A percentile compares a stretch with the other conserved stretches of the same genome.
Conservation (phyloP, 352 stramenopile species). For the Globisporangium lucens region DNA sequence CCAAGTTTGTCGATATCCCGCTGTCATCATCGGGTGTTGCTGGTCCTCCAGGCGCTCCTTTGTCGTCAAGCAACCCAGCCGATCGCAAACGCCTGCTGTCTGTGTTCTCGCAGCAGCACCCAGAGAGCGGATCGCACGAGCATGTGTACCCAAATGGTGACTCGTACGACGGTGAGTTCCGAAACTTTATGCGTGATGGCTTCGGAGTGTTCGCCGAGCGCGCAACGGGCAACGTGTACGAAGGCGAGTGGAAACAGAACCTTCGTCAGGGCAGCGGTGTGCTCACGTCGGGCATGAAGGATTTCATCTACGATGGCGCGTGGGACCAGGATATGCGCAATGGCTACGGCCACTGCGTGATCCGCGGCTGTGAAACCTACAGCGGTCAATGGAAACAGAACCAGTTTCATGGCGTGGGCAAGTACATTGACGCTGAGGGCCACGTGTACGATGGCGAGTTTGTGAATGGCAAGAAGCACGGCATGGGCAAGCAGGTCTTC, state of each 20-base stretch:
- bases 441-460: constrained; percentile 86
- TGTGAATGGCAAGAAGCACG: constrained; percentile 65
- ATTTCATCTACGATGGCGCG: constrained; percentile 82
- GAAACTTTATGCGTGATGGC: constrained; percentile 39
- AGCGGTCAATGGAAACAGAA: constrained; percentile 69
- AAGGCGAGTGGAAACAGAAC: constrained; percentile 66
- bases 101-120: constrained; percentile 18
- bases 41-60: constrained; percentile 7
- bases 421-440: constrained; percentile 79
- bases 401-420: constrained; percentile 74
- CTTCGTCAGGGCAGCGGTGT: constrained; percentile 60
- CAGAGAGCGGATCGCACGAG: constrained; percentile 32
- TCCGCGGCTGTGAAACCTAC: constrained; percentile 72
- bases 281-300: constrained; percentile 62
- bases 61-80: background rate
- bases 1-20: constrained; percentile 62
- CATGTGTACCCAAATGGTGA: constrained; percentile 66
- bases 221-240: constrained; percentile 61
- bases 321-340: constrained; percentile 58
- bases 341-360: constrained; percentile 74
- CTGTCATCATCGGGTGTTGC: constrained; percentile 22
- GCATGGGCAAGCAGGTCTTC: constrained; percentile 50
- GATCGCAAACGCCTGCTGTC: constrained; percentile 10
- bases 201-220: constrained; percentile 63
- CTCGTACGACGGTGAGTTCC: constrained; percentile 70